Conservation (phyloP, 352 stramenopile species). For the Phytophthora gonapodyides region DNA sequence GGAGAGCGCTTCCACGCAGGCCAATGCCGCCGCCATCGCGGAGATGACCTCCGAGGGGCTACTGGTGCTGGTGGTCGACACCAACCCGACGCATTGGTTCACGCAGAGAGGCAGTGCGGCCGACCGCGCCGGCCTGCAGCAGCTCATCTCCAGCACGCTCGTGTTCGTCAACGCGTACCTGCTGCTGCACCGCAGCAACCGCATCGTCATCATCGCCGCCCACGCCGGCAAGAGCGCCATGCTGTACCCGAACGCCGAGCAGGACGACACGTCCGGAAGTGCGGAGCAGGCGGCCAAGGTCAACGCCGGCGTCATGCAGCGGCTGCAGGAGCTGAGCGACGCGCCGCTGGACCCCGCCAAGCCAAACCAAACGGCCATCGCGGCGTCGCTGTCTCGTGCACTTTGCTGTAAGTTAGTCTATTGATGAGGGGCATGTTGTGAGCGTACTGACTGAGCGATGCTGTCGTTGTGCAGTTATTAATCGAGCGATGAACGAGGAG, state of each 20-base stretch:
- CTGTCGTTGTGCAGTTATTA: slow-evolving; percentile 64
- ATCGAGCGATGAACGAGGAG: slow-evolving; percentile 82
- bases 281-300: slow-evolving; percentile 78
- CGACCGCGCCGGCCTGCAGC: slow-evolving; percentile 49
- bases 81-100: slow-evolving; percentile 80
- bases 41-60: slow-evolving; percentile 54
- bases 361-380: slow-evolving; percentile 69
- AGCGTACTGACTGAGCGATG: not conserved
- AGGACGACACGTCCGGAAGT: slow-evolving; percentile 63
- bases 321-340: slow-evolving; percentile 63
- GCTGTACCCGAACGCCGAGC: slow-evolving; percentile 74
- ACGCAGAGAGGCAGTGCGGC: slow-evolving; percentile 29
- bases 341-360: slow-evolving; percentile 53
- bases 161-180: slow-evolving; percentile 90
- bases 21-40: slow-evolving; percentile 13
- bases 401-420: slow-evolving; percentile 68
- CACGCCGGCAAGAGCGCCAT: slow-evolving; percentile 74
- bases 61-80: slow-evolving; percentile 82
- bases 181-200: slow-evolving; percentile 85
- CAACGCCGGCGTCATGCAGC: slow-evolving; percentile 71
- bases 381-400: slow-evolving; percentile 73
- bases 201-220: slow-evolving; percentile 82
- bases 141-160: slow-evolving; percentile 75
- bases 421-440: not conserved
- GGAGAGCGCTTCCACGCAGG: slow-evolving; percentile 10